A percentile compares a stretch with the other conserved stretches of the same genome.
phyloP scores from a whole-genome alignment of 176 grass and related monocot species.

The barley (Hordeum vulgare) region DNA sequence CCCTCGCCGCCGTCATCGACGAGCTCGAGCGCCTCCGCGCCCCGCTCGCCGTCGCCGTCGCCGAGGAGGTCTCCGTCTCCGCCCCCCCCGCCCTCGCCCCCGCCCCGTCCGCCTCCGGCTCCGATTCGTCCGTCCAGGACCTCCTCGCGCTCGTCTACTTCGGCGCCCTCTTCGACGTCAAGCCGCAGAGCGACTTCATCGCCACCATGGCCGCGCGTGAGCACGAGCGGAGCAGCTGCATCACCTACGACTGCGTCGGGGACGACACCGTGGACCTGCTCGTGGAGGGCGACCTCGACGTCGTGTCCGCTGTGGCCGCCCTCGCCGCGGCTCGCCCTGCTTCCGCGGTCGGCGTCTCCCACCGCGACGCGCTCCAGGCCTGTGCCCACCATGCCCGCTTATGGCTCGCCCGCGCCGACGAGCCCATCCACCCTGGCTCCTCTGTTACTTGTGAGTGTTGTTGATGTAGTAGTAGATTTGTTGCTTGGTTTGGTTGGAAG shows the following conservation, averaged over 20 bases:
- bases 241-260: constrained; percentile 90
- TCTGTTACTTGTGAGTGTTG: constrained; percentile 55
- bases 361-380: constrained; percentile 64
- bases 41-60: constrained; percentile 58
- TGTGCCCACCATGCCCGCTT: constrained; percentile 60
- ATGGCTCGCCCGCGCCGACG: constrained; percentile 56
- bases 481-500: neutral
- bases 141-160: constrained; percentile 77
- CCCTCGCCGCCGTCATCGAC: constrained; percentile 59
- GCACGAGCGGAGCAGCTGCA: constrained; percentile 77
- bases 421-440: constrained; percentile 51
- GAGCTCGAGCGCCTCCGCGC: constrained; percentile 84
- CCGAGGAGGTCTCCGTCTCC: constrained; percentile 54
- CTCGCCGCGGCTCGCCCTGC: constrained; percentile 66
- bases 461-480: neutral
- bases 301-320: constrained; percentile 45
- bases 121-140: constrained; percentile 59
- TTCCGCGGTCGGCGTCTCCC: constrained; percentile 53
- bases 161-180: constrained; percentile 75
- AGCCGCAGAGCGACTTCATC: constrained; percentile 62
- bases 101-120: neutral
- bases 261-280: constrained; percentile 77
- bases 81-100: neutral
- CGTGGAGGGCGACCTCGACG: constrained; percentile 60
- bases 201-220: constrained; percentile 64